Evolutionary conservation across 805 yeast genomes (phyloP), one percentile per base, ranked within the genome.

Genomic region (Geotrichum ghanense): DNA sequence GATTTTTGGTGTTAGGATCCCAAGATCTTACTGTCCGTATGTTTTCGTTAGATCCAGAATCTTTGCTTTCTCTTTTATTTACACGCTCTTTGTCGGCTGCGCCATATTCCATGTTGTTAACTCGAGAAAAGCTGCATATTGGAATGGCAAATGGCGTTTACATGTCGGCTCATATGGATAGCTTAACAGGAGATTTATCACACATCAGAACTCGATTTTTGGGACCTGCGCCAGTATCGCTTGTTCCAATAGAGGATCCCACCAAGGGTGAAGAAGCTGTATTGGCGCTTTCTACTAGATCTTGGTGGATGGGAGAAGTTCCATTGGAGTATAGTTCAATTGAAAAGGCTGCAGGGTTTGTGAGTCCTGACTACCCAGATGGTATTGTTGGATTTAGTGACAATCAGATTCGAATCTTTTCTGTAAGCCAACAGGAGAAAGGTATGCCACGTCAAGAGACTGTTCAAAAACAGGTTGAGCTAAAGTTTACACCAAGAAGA

Each of bases 91-190:
- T 89, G 20, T 72, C 80, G 35, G 74, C 87, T 5, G 63, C 71
- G 1, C 71, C 75, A 3, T 54, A 64, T 48, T 49, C 54, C n/a
- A 61, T 65, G 69, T 46, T 48, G 5, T 60, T 56, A 31, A 45
- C 54, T 2, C 40, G 40, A 2, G 41, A 39, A 22, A 39, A 39
- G 21, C 71, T 84, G 9, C 94, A 88, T 61, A 73, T 87, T 44
- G 97, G 97, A 1, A 71, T 88, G 70, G 73, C 66, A n/a, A 85
- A 79, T 60, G 97, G 97, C 19, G 76, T 89, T 1, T 86, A 82
- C 63, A 79, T 80, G 1, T 67, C 81, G 16, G 74, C 86, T 0
- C 63, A 67, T 3, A 54, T 88, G 34, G 86, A 83, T 56, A 56
- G 60, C 0, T 55, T 65, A 3, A 69, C 81, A 2, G 96, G 95